Percentiles rank a stretch among this genome's conserved stretches.
These are phyloP conservation scores for Fragosphaeria purpurea DNA, from an alignment of 2,329 filamentous ascomycete genomes.

Conservation along the genomic window DNA sequence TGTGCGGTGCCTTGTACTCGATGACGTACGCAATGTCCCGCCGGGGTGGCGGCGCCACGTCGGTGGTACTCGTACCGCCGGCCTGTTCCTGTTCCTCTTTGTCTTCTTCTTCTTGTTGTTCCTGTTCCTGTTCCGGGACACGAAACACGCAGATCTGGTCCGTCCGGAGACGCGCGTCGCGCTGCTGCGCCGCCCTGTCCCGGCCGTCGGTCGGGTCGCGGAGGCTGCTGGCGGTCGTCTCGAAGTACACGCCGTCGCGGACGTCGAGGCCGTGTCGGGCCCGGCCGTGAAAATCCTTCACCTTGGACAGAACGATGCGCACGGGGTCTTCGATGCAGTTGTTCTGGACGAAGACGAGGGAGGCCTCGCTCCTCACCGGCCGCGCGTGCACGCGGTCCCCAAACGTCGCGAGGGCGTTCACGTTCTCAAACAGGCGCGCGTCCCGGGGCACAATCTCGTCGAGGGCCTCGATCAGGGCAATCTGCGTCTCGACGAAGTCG, in stretches of 20 bases:
- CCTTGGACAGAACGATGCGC: constrained; percentile 1
- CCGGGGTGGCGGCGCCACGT: no score
- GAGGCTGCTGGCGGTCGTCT: constrained; percentile 2
- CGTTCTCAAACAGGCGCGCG: constrained; percentile 18
- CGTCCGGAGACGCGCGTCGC: constrained; percentile 17
- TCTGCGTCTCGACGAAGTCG: constrained; percentile 18
- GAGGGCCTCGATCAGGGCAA: constrained; percentile 14
- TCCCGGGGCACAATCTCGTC: constrained; percentile 14
- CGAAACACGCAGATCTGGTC: constrained; percentile 24
- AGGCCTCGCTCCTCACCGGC: constrained; percentile 15
- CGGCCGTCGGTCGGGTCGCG: constrained; percentile 1
- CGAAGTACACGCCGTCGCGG: constrained; percentile 19
- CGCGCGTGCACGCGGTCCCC: constrained; percentile 14
- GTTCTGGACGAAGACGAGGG: constrained; percentile 16
- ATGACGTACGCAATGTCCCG: constrained; percentile 22
- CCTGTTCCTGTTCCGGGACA: constrained; percentile 4
- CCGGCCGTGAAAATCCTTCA: not conserved
- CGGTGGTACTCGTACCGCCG: no score
- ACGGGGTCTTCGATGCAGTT: constrained; percentile 6
- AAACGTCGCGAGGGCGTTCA: constrained; percentile 14
- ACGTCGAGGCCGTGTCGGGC: constrained; percentile 12
- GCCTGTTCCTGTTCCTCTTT: no score
- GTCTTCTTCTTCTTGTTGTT: no score
- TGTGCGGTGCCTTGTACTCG: constrained; percentile 39
- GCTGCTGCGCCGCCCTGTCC: not conserved